phyloP scores from a whole-genome alignment of 176 grass and related monocot genomes.

The Pontederia paniculata region DNA sequence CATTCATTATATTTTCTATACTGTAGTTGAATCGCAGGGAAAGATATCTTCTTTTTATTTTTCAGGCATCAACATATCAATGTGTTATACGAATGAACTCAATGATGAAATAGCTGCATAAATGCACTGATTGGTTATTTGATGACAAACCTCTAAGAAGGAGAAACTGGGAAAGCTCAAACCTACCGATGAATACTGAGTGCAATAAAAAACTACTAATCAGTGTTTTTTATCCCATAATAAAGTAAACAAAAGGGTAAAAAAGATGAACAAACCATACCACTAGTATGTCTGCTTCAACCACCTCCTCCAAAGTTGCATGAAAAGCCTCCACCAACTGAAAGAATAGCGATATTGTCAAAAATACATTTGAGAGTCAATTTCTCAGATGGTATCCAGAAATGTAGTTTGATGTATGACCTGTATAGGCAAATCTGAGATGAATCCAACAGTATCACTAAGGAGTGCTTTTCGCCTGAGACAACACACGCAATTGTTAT shows the following conservation, averaged over 20 bases:
- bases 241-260: not conserved
- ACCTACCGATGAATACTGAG: too few species aligned
- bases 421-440: slow-evolving; percentile 93
- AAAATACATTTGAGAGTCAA: slow-evolving; percentile 14
- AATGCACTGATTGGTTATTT: too few species aligned
- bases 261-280: slow-evolving; percentile 24
- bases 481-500: not conserved
- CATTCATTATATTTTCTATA: too few species aligned
- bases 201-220: not conserved
- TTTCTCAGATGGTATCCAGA: not conserved
- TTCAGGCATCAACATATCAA: too few species aligned
- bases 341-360: slow-evolving; percentile 8
- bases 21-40: too few species aligned
- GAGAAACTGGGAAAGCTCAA: too few species aligned
- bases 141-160: too few species aligned
- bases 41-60: too few species aligned
- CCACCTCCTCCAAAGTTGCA: slow-evolving; percentile 92
- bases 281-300: slow-evolving; percentile 95
- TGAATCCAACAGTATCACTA: slow-evolving; percentile 95
- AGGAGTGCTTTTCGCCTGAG: slow-evolving; percentile 75
- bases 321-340: slow-evolving; percentile 96
- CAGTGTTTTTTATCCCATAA: slow-evolving; percentile 5
- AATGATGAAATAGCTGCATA: too few species aligned
- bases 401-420: slow-evolving; percentile 21
- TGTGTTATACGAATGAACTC: too few species aligned